Percentiles rank a stretch among this genome's conserved stretches.
Conservation (phyloP, 257 asterid species). For the Pogostemon cablin region DNA sequence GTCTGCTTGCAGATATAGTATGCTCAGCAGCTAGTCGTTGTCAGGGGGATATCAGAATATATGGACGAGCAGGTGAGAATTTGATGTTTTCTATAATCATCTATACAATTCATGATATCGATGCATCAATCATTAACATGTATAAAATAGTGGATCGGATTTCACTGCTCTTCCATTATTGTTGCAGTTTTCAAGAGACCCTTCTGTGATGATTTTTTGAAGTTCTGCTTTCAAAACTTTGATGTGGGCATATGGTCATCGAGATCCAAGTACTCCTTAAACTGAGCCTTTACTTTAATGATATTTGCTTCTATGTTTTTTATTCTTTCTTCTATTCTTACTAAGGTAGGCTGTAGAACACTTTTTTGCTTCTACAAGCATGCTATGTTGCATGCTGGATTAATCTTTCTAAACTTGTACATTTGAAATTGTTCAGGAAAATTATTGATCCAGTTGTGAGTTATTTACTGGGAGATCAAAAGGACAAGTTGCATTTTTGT, state of each 20-base stretch:
- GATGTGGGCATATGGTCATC: slow-evolving; percentile 97
- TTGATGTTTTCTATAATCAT: slow-evolving; percentile 15
- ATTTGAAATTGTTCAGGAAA: slow-evolving; percentile 48
- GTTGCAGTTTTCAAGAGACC: slow-evolving; percentile 82
- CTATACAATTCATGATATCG: slow-evolving; percentile 10
- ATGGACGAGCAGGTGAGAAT: slow-evolving; percentile 66
- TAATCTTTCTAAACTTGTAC: slow-evolving; percentile 33
- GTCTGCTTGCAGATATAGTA: slow-evolving; percentile 79
- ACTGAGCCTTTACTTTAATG: slow-evolving; percentile 14
- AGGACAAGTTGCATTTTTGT: slow-evolving; percentile 45
- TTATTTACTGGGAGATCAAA: slow-evolving; percentile 59
- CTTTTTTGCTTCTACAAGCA: slow-evolving; percentile 27
- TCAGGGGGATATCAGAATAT: slow-evolving; percentile 40
- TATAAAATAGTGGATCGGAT: slow-evolving; percentile 5
- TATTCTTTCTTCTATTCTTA: slow-evolving; percentile 2
- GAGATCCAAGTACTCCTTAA: slow-evolving; percentile 62
- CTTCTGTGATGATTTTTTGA: slow-evolving; percentile 68
- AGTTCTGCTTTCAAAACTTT: slow-evolving; percentile 83
- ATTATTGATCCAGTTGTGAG: slow-evolving; percentile 55
- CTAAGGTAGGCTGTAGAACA: background rate
- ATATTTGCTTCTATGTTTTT: slow-evolving; percentile 5
- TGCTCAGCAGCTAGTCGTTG: slow-evolving; percentile 48
- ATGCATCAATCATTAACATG: slow-evolving; percentile 10
- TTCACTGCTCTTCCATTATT: slow-evolving; percentile 31
- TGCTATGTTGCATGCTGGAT: slow-evolving; percentile 23